phyloP scores from a whole-genome alignment of 192 early-diverging fungal species.

The Coemansia umbellata region DNA sequence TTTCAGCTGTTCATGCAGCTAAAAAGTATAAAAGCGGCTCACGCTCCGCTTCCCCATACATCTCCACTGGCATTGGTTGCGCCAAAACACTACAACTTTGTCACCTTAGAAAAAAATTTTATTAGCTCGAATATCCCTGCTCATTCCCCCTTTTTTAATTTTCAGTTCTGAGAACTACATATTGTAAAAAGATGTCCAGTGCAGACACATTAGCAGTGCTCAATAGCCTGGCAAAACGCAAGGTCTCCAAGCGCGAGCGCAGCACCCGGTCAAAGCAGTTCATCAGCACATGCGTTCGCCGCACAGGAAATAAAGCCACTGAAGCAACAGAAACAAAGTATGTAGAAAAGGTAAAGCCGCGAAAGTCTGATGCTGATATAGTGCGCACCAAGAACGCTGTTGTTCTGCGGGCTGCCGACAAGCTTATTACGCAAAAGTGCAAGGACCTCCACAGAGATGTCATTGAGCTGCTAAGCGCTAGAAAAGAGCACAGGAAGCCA shows the following conservation, averaged over 20 bases:
- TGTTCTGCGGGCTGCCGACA: constrained; percentile 19
- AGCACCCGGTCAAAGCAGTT: background rate
- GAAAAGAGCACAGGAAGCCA: constrained; percentile 30
- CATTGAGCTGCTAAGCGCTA: constrained; percentile 36
- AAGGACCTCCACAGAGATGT: constrained; percentile 28
- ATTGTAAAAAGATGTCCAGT: constrained; percentile 24
- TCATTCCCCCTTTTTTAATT: too few relatives aligned
- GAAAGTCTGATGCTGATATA: constrained; percentile 1
- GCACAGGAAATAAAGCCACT: background rate
- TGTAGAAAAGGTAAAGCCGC: background rate
- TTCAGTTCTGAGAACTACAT: too few relatives aligned
- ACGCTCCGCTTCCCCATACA: too few relatives aligned
- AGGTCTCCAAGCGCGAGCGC: constrained; percentile 19
- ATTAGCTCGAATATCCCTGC: too few relatives aligned
- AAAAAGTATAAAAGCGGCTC: too few relatives aligned
- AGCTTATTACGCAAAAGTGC: constrained; percentile 19
- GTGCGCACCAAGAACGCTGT: constrained; percentile 14
- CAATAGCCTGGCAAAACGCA: constrained; percentile 23
- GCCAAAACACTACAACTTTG: too few relatives aligned
- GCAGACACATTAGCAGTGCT: constrained; percentile 22
- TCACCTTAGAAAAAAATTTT: too few relatives aligned
- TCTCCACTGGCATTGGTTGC: too few relatives aligned
- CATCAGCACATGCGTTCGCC: background rate
- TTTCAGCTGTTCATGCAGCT: too few relatives aligned
- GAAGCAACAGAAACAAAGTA: background rate